Percentiles rank a stretch among this genome's conserved stretches.
phyloP scores from a whole-genome alignment of 2,329 filamentous ascomycete species.

The Phialophora expanda region DNA sequence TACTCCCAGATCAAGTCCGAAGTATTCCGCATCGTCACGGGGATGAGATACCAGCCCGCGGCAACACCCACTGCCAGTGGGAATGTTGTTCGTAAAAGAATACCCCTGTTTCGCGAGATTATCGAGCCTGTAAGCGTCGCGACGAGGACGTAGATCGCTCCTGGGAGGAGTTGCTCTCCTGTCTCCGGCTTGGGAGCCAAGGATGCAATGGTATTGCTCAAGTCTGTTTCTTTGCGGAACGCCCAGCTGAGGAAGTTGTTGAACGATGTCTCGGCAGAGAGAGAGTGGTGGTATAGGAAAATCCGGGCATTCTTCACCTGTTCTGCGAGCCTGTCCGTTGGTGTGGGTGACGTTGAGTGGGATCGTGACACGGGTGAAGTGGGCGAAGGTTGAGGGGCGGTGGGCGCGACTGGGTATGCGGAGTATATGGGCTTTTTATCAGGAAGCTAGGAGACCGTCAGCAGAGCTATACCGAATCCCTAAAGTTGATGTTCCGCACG shows the following conservation, averaged over 20 bases:
- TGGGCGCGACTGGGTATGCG: conserved; percentile 25
- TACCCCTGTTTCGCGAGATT: conserved; percentile 82
- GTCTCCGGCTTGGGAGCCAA: conserved; percentile 84
- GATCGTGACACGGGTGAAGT: conserved; percentile 28
- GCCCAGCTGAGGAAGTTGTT: conserved; percentile 80
- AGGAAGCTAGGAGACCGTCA: conserved; percentile 34
- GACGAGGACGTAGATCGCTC: conserved; percentile 88
- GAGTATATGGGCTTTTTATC: conserved; percentile 53
- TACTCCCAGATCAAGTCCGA: conserved; percentile 87
- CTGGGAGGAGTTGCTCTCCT: conserved; percentile 87
- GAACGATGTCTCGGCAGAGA: conserved; percentile 77
- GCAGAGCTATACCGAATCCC: conserved; percentile 15
- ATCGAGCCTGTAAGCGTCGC: conserved; percentile 95
- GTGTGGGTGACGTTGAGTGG: conserved; percentile 63
- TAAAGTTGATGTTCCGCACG: conserved; percentile 37
- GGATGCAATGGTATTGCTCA: conserved; percentile 86
- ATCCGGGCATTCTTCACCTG: conserved; percentile 82
- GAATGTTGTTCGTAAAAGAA: conserved; percentile 76
- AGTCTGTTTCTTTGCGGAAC: conserved; percentile 83
- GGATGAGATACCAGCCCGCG: conserved; percentile 82
- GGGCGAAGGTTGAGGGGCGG: conserved; percentile 26
- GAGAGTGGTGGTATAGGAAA: conserved; percentile 76
- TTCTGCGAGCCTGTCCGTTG: conserved; percentile 84
- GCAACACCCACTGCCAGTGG: conserved; percentile 81
- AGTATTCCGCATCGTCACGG: conserved; percentile 88